Evolutionary conservation across 1,284 basidiomycete genomes (phyloP).

Genomic region (Mycena sp.): DNA sequence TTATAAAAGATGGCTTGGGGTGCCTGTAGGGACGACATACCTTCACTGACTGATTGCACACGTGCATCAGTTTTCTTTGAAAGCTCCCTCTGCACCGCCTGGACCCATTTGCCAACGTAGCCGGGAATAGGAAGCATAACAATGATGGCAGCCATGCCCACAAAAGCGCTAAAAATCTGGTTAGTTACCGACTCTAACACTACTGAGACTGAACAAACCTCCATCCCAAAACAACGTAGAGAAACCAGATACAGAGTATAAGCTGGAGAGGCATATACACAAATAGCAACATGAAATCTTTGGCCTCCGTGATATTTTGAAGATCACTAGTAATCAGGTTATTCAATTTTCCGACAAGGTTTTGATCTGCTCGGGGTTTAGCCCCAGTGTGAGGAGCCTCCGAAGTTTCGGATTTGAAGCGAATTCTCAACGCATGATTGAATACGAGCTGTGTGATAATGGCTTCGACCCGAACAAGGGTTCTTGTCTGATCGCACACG

Average conservation of each 20-base stretch:
- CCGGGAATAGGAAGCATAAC: conserved; percentile 52
- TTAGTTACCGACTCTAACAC: not conserved
- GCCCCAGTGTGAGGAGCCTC: too few relatives aligned
- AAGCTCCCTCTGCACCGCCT: conserved; percentile 31
- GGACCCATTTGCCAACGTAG: conserved; percentile 46
- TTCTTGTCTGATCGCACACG: too few relatives aligned
- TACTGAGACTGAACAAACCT: conserved; percentile 5
- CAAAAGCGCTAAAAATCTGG: conserved; percentile 48
- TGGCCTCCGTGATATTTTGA: conserved; percentile 34
- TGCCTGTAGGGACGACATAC: not conserved
- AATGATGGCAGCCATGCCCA: conserved; percentile 63
- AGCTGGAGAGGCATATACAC: conserved; percentile 43
- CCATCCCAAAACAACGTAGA: conserved; percentile 46
- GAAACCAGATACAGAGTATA: conserved; percentile 42
- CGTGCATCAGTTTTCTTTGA: conserved; percentile 54
- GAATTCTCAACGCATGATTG: conserved; percentile 63
- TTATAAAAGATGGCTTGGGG: not conserved
- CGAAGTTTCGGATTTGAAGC: conserved; percentile 53
- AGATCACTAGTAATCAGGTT: conserved; percentile 46
- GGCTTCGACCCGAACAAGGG: too few relatives aligned
- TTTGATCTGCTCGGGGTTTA: too few relatives aligned
- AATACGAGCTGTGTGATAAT: conserved; percentile 67
- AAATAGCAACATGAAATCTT: conserved; percentile 33
- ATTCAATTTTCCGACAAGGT: conserved; percentile 56
- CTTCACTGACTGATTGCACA: conserved; percentile 62